Evolutionary conservation across 345 rosid species (phyloP), one percentile per base, ranked within the genome.

Genomic region (Linum trigynum): DNA sequence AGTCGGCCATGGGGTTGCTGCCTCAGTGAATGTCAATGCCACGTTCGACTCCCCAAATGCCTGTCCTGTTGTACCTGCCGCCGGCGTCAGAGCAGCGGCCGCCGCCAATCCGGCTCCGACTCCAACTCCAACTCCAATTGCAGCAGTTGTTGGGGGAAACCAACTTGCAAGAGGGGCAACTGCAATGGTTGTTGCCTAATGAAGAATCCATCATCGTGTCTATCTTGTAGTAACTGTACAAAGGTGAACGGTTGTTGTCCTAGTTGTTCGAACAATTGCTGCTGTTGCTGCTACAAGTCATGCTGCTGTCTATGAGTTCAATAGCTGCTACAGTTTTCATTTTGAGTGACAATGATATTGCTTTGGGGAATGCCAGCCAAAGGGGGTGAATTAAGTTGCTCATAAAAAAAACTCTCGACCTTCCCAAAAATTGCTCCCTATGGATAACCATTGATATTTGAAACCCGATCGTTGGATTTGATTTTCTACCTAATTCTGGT

Each of bases 1-100:
- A 71, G 69, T 62, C 43, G 55, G 14, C 55, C 58, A 45, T 59
- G 74, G 65, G 41, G 58, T 41, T 77, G 75, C 48, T 71, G 83
- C 77, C 64, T 37, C 8, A 55, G 67, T 2, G 3, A 65, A 7
- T 66, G 72, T 63, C 36, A n/a, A 53, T n/a, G 2, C n/a, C 51
- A 10, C 39, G 42, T 56, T 38, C 43, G 39, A 72, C 56, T 1
- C 36, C 65, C 59, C 16, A 69, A 40, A 17, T 72, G 76, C 53
- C 0, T 3, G 3, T 15, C 11, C 1, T 48, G 53, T 48, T 59
- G 68, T 11, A 2, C 50, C 55, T 66, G 72, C 45, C n/a, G 42
- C 57, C 37, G 59, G 51, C 39, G 39, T 37, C 1, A 3, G 0
- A 7, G 41, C 17, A 61, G 6, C 14, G 35, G 42, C 51, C 4